Percentiles rank a stretch among this genome's conserved stretches.
Evolutionary conservation across 1,284 basidiomycete genomes (phyloP).

Genomic region (Cryptococcus sp.): DNA sequence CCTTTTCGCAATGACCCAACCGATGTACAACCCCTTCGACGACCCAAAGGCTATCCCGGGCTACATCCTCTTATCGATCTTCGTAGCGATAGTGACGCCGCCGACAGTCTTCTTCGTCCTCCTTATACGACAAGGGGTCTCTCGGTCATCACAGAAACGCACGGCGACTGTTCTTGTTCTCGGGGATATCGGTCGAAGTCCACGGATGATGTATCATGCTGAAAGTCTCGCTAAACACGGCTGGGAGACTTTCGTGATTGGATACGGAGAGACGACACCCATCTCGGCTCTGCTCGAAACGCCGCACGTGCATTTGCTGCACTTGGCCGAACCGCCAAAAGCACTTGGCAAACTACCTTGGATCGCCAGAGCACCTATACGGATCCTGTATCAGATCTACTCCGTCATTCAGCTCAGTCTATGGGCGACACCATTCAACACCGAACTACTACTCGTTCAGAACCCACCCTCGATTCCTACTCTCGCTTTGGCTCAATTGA

Average conservation of each 20-base stretch:
- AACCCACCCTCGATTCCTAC: constrained; percentile 97
- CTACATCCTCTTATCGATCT: constrained; percentile 11
- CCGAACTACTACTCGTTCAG: constrained; percentile 89
- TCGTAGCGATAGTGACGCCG: constrained; percentile 13
- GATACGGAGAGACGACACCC: constrained; percentile 77
- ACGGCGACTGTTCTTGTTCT: constrained; percentile 85
- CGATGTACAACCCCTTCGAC: constrained; percentile 1
- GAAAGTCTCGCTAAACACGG: constrained; percentile 81
- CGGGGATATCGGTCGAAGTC: constrained; percentile 92
- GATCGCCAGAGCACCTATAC: constrained; percentile 73
- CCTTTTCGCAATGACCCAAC: neutral
- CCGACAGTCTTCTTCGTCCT: constrained; percentile 15
- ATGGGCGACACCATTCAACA: constrained; percentile 64
- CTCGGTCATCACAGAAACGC: constrained; percentile 25
- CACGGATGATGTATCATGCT: constrained; percentile 98
- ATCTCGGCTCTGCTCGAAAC: constrained; percentile 67
- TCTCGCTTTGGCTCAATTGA: constrained; percentile 77
- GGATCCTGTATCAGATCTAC: constrained; percentile 70
- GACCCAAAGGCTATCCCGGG: constrained; percentile 1
- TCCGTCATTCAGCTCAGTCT: constrained; percentile 63
- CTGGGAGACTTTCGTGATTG: constrained; percentile 80
- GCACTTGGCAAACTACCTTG: constrained; percentile 65
- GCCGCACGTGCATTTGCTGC: constrained; percentile 65
- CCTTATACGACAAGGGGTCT: constrained; percentile 11
- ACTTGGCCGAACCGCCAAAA: constrained; percentile 67